A percentile compares a stretch with the other conserved stretches of the same genome.
Evolutionary conservation across 371 early-diverging fungal genomes (phyloP).

Genomic region (Lichtheimia hyalospora): DNA sequence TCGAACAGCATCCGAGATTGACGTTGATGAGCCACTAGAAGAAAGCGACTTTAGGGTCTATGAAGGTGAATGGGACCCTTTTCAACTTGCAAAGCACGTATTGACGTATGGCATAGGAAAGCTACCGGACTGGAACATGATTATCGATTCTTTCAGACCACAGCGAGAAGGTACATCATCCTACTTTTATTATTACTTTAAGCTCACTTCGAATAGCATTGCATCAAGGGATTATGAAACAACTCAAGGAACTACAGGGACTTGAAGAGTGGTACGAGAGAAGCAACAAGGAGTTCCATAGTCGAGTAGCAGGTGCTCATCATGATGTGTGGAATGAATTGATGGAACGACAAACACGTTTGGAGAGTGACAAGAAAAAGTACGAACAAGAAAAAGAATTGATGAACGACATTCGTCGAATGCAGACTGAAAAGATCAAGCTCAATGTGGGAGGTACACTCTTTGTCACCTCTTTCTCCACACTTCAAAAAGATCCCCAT

Average conservation of each 20-base stretch:
- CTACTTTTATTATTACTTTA: background rate
- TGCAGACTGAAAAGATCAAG: slow-evolving; percentile 41
- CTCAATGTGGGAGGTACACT: slow-evolving; percentile 43
- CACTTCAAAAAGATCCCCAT: slow-evolving; percentile 37
- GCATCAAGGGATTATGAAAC: slow-evolving; percentile 19
- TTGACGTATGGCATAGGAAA: slow-evolving; percentile 7
- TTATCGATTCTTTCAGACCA: slow-evolving; percentile 19
- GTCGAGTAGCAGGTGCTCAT: slow-evolving; percentile 23
- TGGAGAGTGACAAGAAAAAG: slow-evolving; percentile 22
- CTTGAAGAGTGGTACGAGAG: slow-evolving; percentile 30
- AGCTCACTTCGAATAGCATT: slow-evolving; percentile 3
- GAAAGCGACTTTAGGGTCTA: slow-evolving; percentile 15
- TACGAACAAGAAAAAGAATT: slow-evolving; percentile 27
- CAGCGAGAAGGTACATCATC: slow-evolving; percentile 28
- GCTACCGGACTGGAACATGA: slow-evolving; percentile 21
- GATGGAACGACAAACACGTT: slow-evolving; percentile 11
- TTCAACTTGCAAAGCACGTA: background rate
- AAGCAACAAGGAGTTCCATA: slow-evolving; percentile 23
- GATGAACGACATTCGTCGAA: slow-evolving; percentile 26
- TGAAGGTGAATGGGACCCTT: slow-evolving; percentile 7
- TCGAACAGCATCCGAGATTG: slow-evolving; percentile 7
- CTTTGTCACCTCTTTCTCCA: slow-evolving; percentile 40
- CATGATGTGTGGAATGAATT: slow-evolving; percentile 21
- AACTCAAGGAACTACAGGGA: slow-evolving; percentile 24
- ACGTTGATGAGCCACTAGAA: slow-evolving; percentile 15